Evolutionary conservation across 1,139 yeast species (phyloP), one percentile per base, ranked within the genome.

Genomic region (Kodamaea sp.): DNA sequence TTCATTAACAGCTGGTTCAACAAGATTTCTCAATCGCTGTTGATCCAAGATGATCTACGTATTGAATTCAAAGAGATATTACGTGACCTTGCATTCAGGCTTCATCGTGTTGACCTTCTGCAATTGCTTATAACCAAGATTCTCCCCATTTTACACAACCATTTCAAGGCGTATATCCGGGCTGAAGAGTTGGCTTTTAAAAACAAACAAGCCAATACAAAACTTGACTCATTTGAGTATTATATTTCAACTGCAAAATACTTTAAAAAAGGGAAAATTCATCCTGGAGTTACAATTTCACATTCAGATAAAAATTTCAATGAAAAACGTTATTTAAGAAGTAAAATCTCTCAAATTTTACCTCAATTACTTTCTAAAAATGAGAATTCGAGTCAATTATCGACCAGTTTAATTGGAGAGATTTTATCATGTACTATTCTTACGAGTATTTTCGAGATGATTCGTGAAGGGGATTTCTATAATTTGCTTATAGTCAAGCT

Each of bases 401-500:
- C 78, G 0, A 43, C 52, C 0, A 57, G 73, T 0, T 62, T 90
- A 11, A 55, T 83, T 0, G 67, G 81, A 12, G 96, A 90, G 52
- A 68, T 90, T 6, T 43, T 87, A 4, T 62, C 88, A 0, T 69
- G 76, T 38, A 69, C 76, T 0, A 53, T 70, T 1, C 42, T 70
- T 11, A 67, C 80, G 27, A 73, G 77, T 36, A 55, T 83, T 0
- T 53, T 85, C 24, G 60, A 66, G 20, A 73, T 83, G 66, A 52
- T 84, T 1, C 66, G 84, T 0, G 92, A 85, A 41, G 78, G 92
- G 1, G 95, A 88, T 55, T 84, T 80, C 45, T 84, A 84, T 76
- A 90, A 89, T 55, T 73, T 78, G 40, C 55, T 73, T 37, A 71
- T 88, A 12, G 80, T 81, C 6, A 75, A 76, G 38, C 58, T 75